These are phyloP conservation scores for Entelexis sorbosivorans DNA, from an alignment of 1,139 yeast genomes.

Conservation along the genomic window DNA sequence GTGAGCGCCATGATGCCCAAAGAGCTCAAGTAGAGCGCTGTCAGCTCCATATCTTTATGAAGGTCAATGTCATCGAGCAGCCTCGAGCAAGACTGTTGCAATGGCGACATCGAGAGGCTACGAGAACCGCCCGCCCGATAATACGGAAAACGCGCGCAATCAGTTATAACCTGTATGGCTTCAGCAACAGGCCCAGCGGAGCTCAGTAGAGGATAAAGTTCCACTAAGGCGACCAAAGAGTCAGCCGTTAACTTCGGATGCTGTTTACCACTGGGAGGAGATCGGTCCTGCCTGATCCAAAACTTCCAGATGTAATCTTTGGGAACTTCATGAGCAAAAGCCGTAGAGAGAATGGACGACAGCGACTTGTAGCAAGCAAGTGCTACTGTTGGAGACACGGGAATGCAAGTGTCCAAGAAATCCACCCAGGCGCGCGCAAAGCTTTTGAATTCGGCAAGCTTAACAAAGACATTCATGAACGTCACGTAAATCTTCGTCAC, in stretches of 20 bases:
- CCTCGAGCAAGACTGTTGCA: constrained; percentile 13
- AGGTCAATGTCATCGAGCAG: constrained; percentile 4
- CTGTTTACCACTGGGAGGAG: constrained; percentile 26
- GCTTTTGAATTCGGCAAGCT: constrained; percentile 25
- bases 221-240: constrained; percentile 25
- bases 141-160: constrained; percentile 19
- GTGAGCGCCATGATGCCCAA: constrained; percentile 7
- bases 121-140: constrained; percentile 8
- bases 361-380: constrained; percentile 44
- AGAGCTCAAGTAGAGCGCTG: neutral
- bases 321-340: neutral
- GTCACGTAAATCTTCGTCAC: constrained; percentile 42
- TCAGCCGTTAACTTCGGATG: constrained; percentile 26
- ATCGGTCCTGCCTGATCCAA: constrained; percentile 46
- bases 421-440: constrained; percentile 45
- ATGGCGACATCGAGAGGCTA: constrained; percentile 7
- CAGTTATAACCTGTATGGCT: constrained; percentile 14
- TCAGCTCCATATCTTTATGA: neutral
- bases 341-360: constrained; percentile 34
- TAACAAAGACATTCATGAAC: constrained; percentile 34
- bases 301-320: constrained; percentile 36
- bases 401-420: constrained; percentile 35
- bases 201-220: constrained; percentile 14
- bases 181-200: neutral
- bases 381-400: constrained; percentile 30